Evolutionary conservation across 495 filamentous ascomycete species (phyloP).

Genomic region (Tuber indicum): DNA sequence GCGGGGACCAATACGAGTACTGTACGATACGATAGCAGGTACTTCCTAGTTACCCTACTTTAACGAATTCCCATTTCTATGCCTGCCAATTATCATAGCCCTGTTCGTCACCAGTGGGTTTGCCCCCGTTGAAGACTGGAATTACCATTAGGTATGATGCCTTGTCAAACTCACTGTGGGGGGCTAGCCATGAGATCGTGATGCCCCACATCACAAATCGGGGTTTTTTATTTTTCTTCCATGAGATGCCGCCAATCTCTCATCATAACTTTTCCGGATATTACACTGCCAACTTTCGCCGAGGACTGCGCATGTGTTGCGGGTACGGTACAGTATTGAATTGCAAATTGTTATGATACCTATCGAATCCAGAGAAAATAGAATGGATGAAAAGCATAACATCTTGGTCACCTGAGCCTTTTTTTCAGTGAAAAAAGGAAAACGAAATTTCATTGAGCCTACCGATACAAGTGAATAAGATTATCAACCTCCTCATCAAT

Average conservation of each 20-base stretch:
- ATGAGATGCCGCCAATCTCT: not conserved
- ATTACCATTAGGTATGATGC: conserved; percentile 1
- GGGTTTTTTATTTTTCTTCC: not conserved
- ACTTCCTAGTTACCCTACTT: not conserved
- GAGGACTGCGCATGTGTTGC: not conserved
- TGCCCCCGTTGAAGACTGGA: not conserved
- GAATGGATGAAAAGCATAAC: not conserved
- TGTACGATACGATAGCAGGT: not conserved
- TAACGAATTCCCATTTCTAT: not conserved
- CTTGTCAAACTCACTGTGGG: not conserved
- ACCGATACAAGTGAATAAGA: not conserved
- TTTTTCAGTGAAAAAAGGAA: not conserved
- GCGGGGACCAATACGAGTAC: not conserved
- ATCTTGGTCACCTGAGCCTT: not conserved
- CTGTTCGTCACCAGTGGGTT: not conserved
- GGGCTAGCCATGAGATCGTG: not conserved
- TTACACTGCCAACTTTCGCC: not conserved
- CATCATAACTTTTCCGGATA: not conserved
- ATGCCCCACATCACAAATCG: not conserved
- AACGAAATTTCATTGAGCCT: not conserved
- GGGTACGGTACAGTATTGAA: not conserved
- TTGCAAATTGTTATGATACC: not conserved
- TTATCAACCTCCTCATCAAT: not conserved
- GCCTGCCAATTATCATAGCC: not conserved
- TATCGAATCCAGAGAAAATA: not conserved